Percentiles rank a stretch among this genome's conserved stretches.
Evolutionary conservation across 2,329 filamentous ascomycete species (phyloP).

Genomic region (Pyricularia grisea): DNA sequence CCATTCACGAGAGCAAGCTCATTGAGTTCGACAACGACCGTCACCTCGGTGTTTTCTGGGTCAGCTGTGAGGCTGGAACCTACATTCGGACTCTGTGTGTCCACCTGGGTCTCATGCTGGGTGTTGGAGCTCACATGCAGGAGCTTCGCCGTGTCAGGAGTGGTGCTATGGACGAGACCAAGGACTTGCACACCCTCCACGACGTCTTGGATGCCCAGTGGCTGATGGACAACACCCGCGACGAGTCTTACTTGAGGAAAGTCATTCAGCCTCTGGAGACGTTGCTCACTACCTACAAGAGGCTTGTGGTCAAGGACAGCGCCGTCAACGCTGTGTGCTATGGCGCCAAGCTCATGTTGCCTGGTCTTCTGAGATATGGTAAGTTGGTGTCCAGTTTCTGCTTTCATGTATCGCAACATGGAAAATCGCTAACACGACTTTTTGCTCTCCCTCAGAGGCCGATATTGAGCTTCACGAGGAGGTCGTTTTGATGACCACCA

Average conservation of each 20-base stretch:
- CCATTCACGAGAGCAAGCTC: constrained; percentile 94
- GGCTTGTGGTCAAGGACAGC: constrained; percentile 94
- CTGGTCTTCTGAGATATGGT: constrained; percentile 87
- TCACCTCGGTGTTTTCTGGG: constrained; percentile 97
- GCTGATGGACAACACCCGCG: constrained; percentile 89
- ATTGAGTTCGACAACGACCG: constrained; percentile 98
- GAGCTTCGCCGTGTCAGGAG: constrained; percentile 88
- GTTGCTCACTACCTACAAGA: constrained; percentile 87
- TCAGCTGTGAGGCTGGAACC: constrained; percentile 95
- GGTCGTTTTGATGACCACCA: constrained; percentile 96
- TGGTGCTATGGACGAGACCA: constrained; percentile 89
- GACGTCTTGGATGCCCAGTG: constrained; percentile 94
- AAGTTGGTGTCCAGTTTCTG: constrained; percentile 21
- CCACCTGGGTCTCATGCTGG: constrained; percentile 57
- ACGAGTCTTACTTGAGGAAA: constrained; percentile 83
- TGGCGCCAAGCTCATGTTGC: constrained; percentile 98
- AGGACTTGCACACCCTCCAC: constrained; percentile 86
- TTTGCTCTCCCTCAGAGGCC: constrained; percentile 6
- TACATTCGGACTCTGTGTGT: constrained; percentile 98
- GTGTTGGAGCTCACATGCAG: constrained; percentile 75
- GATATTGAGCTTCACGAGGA: constrained; percentile 75
- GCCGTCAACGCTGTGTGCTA: constrained; percentile 97
- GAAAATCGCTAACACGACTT: not conserved
- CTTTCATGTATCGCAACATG: too few species aligned
- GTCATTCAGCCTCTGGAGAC: constrained; percentile 92